A percentile compares a stretch with the other conserved stretches of the same genome.
Evolutionary conservation across 2,329 filamentous ascomycete genomes (phyloP).

Genomic region (Aspergillus sergii): DNA sequence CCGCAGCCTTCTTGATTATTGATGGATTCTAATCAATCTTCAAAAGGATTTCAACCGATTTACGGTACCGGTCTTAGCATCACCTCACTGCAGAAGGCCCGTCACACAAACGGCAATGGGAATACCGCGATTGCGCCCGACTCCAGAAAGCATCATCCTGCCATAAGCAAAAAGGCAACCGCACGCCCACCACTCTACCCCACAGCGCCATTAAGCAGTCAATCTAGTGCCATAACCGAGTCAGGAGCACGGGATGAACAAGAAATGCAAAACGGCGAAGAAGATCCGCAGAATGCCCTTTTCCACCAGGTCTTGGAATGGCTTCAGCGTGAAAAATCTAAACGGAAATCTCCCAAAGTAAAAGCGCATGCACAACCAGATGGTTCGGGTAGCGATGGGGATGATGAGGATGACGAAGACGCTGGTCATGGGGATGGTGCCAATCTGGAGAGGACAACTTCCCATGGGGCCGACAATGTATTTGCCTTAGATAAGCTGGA

Average conservation of each 20-base stretch:
- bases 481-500: constrained; percentile 80
- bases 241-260: constrained; percentile 27
- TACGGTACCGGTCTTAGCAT: constrained; percentile 31
- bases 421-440: constrained; percentile 21
- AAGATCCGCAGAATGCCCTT: constrained; percentile 47
- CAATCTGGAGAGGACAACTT: constrained; percentile 46
- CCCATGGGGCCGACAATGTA: constrained; percentile 67
- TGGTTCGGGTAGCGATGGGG: constrained; percentile 40
- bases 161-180: constrained; percentile 30
- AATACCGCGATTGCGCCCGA: constrained; percentile 23
- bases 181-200: constrained; percentile 28
- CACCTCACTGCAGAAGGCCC: constrained; percentile 26
- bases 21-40: constrained; percentile 31
- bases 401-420: constrained; percentile 26
- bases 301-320: constrained; percentile 78
- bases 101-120: constrained; percentile 24
- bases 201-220: constrained; percentile 31
- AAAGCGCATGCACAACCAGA: constrained; percentile 46
- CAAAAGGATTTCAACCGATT: constrained; percentile 30
- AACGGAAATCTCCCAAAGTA: constrained; percentile 60
- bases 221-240: constrained; percentile 30
- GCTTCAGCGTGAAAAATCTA: constrained; percentile 77
- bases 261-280: constrained; percentile 26
- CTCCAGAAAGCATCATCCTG: constrained; percentile 33
- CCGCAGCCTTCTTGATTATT: constrained; percentile 6